Conservation (phyloP, 371 early-diverging fungal genomes). For the Mucor velutinosus region DNA sequence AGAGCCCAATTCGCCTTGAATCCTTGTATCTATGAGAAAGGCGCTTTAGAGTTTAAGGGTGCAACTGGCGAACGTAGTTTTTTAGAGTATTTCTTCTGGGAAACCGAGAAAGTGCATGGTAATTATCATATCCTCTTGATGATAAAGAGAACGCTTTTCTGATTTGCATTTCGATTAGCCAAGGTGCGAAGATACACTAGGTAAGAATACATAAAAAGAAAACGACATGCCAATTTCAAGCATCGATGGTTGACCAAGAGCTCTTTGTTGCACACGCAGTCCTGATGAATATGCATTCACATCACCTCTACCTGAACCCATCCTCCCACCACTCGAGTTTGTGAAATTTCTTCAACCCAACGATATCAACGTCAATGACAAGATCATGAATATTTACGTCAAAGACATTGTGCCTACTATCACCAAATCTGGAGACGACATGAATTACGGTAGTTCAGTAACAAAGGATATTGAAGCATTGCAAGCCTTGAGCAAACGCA, state of each 20-base stretch:
- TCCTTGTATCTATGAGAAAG: slow-evolving; percentile 72
- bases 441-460: slow-evolving; percentile 90
- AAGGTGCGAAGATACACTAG: slow-evolving; percentile 82
- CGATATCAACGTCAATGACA: slow-evolving; percentile 82
- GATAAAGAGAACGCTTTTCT: neutral
- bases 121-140: slow-evolving; percentile 12
- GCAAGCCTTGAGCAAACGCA: slow-evolving; percentile 89
- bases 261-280: slow-evolving; percentile 34
- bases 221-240: neutral
- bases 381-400: slow-evolving; percentile 79
- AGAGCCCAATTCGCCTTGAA: slow-evolving; percentile 91
- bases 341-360: slow-evolving; percentile 73
- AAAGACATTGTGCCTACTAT: slow-evolving; percentile 73
- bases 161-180: slow-evolving; percentile 49
- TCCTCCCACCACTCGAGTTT: slow-evolving; percentile 81
- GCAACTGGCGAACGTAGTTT: slow-evolving; percentile 69
- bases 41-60: slow-evolving; percentile 68
- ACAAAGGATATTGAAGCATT: slow-evolving; percentile 92
- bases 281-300: slow-evolving; percentile 98
- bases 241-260: neutral
- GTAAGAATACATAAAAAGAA: slow-evolving; percentile 23
- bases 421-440: slow-evolving; percentile 71
- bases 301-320: slow-evolving; percentile 78
- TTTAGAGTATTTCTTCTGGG: slow-evolving; percentile 85
- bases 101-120: slow-evolving; percentile 92